Evolutionary conservation across 345 rosid genomes (phyloP).

Genomic region (Aegle marmelos): DNA sequence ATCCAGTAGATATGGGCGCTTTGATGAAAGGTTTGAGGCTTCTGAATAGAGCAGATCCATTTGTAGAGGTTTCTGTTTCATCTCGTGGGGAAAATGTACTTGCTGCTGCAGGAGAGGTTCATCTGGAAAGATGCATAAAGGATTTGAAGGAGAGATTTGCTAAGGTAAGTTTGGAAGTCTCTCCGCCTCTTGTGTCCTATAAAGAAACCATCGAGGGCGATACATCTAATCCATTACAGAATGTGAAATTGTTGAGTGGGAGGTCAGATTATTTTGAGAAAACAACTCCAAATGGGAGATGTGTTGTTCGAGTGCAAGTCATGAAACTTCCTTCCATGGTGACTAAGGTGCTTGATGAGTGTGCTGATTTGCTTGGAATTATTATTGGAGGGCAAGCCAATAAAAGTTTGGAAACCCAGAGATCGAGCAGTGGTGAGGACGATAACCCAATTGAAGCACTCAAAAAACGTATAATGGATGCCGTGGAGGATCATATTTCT

Average conservation of each 20-base stretch:
- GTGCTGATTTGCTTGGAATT: constrained; percentile 64
- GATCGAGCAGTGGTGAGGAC: constrained; percentile 27
- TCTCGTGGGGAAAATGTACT: constrained; percentile 92
- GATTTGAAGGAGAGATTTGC: constrained; percentile 94
- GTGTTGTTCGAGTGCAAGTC: constrained; percentile 66
- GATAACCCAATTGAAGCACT: constrained; percentile 59
- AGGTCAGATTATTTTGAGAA: constrained; percentile 67
- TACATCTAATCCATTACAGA: constrained; percentile 52
- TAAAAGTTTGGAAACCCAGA: constrained; percentile 46
- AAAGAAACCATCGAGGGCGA: constrained; percentile 85
- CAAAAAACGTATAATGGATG: constrained; percentile 50
- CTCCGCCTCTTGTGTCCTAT: constrained; percentile 88
- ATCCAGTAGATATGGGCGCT: constrained; percentile 79
- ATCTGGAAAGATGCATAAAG: constrained; percentile 85
- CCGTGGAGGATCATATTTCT: constrained; percentile 48
- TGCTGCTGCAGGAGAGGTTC: constrained; percentile 97
- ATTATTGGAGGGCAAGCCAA: constrained; percentile 56
- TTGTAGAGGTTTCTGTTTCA: constrained; percentile 86
- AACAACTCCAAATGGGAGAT: constrained; percentile 73
- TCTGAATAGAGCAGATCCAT: constrained; percentile 89
- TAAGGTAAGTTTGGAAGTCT: constrained; percentile 76
- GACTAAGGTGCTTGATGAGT: constrained; percentile 82
- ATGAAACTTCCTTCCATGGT: constrained; percentile 73
- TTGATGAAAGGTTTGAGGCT: constrained; percentile 83
- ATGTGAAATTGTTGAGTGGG: constrained; percentile 52